A percentile compares a stretch with the other conserved stretches of the same genome.
Conservation (phyloP, 352 stramenopile genomes). For the Peronospora belbahrii region DNA sequence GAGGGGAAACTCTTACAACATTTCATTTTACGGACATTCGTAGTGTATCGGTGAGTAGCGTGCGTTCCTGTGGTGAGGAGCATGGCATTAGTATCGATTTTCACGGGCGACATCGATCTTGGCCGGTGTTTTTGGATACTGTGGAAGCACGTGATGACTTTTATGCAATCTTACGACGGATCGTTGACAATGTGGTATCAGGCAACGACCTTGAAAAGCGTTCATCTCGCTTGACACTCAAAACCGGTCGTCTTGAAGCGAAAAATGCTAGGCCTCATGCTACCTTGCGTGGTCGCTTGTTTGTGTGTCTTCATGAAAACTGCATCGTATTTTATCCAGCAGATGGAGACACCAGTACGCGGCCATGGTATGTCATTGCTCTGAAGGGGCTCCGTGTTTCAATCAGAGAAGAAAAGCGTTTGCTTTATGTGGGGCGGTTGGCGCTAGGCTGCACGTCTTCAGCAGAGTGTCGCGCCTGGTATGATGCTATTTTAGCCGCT, state of each 20-base stretch:
- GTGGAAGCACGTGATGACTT: conserved; percentile 64
- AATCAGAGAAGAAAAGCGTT: conserved; percentile 56
- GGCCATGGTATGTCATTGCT: conserved; percentile 75
- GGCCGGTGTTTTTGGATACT: conserved; percentile 76
- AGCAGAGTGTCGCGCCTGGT: conserved; percentile 57
- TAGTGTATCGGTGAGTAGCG: conserved; percentile 33
- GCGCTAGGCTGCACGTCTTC: conserved; percentile 45
- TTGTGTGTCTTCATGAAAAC: conserved; percentile 74
- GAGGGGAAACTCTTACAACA: conserved; percentile 69
- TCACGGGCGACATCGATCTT: conserved; percentile 51
- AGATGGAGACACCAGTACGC: conserved; percentile 43
- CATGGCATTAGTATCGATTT: conserved; percentile 67
- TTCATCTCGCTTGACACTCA: conserved; percentile 64
- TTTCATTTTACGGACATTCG: conserved; percentile 68
- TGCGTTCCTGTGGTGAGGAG: conserved; percentile 42
- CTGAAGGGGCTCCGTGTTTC: conserved; percentile 58
- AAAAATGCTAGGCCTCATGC: conserved; percentile 73
- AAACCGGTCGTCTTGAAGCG: conserved; percentile 56
- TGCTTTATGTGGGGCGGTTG: conserved; percentile 55
- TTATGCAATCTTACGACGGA: conserved; percentile 60
- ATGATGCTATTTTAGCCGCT: conserved; percentile 57
- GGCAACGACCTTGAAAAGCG: conserved; percentile 63
- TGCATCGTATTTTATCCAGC: conserved; percentile 75
- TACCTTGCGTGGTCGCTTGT: conserved; percentile 65
- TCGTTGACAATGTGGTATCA: conserved; percentile 52